Conservation (phyloP, 139 green algal genomes). For the Astrephomene gubernaculifera region DNA sequence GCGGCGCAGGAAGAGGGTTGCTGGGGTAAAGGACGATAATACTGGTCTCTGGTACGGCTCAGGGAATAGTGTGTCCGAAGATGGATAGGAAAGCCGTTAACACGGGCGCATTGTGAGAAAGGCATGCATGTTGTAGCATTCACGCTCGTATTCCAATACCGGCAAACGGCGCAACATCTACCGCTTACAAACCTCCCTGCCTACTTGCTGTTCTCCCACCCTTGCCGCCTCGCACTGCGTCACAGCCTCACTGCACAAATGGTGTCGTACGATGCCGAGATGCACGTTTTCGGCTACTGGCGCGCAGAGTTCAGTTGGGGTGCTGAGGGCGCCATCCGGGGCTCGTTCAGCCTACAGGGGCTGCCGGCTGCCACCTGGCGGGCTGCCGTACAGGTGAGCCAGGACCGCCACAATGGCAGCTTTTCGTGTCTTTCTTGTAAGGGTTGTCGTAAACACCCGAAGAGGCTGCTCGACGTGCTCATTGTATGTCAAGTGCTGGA, state of each 20-base stretch:
- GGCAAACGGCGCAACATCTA: background rate
- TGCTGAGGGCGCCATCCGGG: background rate
- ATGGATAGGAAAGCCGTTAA: too few relatives aligned
- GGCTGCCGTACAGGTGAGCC: background rate
- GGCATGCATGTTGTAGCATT: background rate
- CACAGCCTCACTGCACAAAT: constrained; percentile 24
- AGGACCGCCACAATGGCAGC: too few relatives aligned
- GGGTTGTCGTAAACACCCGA: too few relatives aligned
- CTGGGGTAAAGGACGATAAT: background rate
- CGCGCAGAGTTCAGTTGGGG: background rate
- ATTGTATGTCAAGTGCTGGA: too few relatives aligned
- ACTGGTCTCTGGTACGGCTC: too few relatives aligned
- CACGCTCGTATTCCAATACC: background rate
- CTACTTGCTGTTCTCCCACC: too few relatives aligned
- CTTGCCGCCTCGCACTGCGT: background rate
- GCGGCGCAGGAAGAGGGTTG: background rate
- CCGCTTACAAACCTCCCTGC: background rate
- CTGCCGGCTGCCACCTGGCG: constrained; percentile 34
- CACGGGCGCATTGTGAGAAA: too few relatives aligned
- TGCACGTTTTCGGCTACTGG: constrained; percentile 26
- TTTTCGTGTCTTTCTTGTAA: too few relatives aligned
- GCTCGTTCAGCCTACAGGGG: background rate
- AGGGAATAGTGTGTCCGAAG: too few relatives aligned
- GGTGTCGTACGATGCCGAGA: constrained; percentile 22
- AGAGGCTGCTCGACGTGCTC: too few relatives aligned